A percentile compares a stretch with the other conserved stretches of the same genome.
Conservation (phyloP, 192 early-diverging fungal genomes). For the Lunasporangiospora selenospora region DNA sequence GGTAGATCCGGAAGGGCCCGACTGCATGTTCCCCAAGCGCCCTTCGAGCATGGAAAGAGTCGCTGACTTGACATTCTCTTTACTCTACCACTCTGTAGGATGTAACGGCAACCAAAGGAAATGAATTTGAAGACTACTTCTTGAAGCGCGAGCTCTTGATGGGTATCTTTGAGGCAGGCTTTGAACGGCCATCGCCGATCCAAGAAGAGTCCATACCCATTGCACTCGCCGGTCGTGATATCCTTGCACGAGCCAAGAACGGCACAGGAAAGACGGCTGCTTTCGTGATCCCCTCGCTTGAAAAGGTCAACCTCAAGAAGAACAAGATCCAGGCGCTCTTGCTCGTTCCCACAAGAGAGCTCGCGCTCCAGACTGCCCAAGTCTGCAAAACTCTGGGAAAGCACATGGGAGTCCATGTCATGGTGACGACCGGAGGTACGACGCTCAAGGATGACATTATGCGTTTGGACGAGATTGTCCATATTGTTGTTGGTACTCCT, state of each 20-base stretch:
- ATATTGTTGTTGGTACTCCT: constrained; percentile 79
- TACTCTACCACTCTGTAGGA: constrained; percentile 55
- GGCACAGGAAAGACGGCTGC: constrained; percentile 94
- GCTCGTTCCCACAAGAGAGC: constrained; percentile 27
- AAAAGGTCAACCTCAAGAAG: constrained; percentile 88
- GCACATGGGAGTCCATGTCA: constrained; percentile 17
- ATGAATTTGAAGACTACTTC: constrained; percentile 98
- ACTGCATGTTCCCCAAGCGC: background rate
- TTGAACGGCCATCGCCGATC: constrained; percentile 95
- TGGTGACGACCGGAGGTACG: constrained; percentile 84
- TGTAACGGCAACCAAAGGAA: constrained; percentile 96
- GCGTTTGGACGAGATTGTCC: constrained; percentile 69
- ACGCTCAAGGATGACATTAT: constrained; percentile 83
- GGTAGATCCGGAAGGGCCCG: background rate
- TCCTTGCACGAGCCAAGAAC: constrained; percentile 96
- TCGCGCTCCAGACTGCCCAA: constrained; percentile 21
- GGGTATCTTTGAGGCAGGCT: constrained; percentile 98
- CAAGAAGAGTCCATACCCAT: constrained; percentile 99
- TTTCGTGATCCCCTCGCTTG: constrained; percentile 92
- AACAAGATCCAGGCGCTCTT: constrained; percentile 62
- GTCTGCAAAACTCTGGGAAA: constrained; percentile 19
- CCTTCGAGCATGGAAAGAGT: background rate
- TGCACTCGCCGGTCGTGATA: constrained; percentile 91
- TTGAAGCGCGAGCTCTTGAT: constrained; percentile 94
- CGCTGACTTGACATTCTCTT: background rate